phyloP scores from a whole-genome alignment of 306 rosid species.

The Senna tora region DNA sequence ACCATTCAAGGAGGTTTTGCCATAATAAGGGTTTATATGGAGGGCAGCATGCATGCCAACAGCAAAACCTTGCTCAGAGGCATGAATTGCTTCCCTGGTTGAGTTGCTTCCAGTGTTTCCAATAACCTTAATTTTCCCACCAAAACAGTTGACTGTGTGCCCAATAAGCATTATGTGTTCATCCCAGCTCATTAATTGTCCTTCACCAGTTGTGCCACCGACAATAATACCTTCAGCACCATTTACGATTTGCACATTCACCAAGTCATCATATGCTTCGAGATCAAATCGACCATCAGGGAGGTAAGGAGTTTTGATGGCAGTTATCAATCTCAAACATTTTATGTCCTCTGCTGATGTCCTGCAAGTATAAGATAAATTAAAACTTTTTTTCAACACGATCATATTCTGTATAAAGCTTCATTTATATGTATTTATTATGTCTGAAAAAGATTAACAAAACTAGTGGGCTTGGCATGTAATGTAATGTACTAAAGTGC shows the following conservation, averaged over 20 bases:
- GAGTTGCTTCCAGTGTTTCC: slow-evolving; percentile 97
- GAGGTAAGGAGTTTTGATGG: slow-evolving; percentile 94
- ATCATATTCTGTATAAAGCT: slow-evolving; percentile 1
- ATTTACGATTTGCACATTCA: slow-evolving; percentile 68
- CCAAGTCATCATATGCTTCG: slow-evolving; percentile 86
- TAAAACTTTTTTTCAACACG: background rate
- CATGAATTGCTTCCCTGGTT: slow-evolving; percentile 94
- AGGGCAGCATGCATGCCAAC: slow-evolving; percentile 99
- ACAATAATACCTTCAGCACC: slow-evolving; percentile 88
- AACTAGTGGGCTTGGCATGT: too few relatives aligned
- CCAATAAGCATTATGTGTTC: slow-evolving; percentile 97
- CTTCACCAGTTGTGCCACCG: slow-evolving; percentile 96
- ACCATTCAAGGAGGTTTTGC: slow-evolving; percentile 87
- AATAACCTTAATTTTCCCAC: slow-evolving; percentile 85
- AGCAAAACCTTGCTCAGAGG: slow-evolving; percentile 94
- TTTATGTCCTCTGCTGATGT: slow-evolving; percentile 77
- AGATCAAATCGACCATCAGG: slow-evolving; percentile 97
- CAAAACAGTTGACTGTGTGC: slow-evolving; percentile 86
- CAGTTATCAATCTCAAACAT: slow-evolving; percentile 79
- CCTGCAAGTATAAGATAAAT: slow-evolving; percentile 54
- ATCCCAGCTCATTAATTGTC: slow-evolving; percentile 98
- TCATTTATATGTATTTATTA: slow-evolving; percentile 21
- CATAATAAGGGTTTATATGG: slow-evolving; percentile 94
- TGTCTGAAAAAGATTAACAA: background rate
- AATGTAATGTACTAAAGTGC: too few relatives aligned